Evolutionary conservation across 2,329 filamentous ascomycete species (phyloP).

Genomic region (Amphichorda felina): DNA sequence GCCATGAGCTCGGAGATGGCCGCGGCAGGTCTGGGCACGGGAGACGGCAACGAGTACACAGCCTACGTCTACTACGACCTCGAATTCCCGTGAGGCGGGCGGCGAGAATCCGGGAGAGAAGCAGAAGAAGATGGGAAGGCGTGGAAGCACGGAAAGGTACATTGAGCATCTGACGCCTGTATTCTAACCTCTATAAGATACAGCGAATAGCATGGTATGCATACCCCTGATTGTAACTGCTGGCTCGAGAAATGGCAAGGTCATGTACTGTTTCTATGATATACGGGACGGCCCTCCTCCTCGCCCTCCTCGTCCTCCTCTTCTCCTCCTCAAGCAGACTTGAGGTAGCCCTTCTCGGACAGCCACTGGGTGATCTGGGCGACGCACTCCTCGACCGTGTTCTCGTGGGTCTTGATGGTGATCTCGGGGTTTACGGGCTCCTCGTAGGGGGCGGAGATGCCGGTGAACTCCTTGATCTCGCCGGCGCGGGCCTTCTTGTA

Average conservation of each 20-base stretch:
- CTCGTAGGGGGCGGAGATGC: slow-evolving; percentile 92
- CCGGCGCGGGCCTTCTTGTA: slow-evolving; percentile 95
- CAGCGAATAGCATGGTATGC: slow-evolving; percentile 6
- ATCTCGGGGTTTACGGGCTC: slow-evolving; percentile 78
- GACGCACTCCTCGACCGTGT: slow-evolving; percentile 81
- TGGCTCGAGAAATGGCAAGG: too few relatives aligned
- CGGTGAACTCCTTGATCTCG: slow-evolving; percentile 95
- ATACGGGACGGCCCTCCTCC: too few relatives aligned
- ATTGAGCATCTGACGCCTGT: slow-evolving; percentile 17
- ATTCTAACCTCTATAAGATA: slow-evolving; percentile 13
- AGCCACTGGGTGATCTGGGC: slow-evolving; percentile 73
- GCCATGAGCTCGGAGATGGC: slow-evolving; percentile 73
- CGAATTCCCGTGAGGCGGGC: slow-evolving; percentile 45
- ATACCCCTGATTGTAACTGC: too few relatives aligned
- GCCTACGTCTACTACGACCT: slow-evolving; percentile 97
- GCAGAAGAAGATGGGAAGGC: neutral
- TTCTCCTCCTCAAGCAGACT: slow-evolving; percentile 6
- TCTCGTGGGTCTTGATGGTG: slow-evolving; percentile 70
- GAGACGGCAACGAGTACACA: slow-evolving; percentile 75
- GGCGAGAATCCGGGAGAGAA: too few relatives aligned
- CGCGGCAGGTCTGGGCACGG: slow-evolving; percentile 53
- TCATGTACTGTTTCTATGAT: too few relatives aligned
- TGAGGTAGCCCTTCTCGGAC: slow-evolving; percentile 47
- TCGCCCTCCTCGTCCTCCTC: neutral
- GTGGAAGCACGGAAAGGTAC: neutral